These are phyloP conservation scores for Ophiostoma himal-ulmi DNA, from an alignment of 2,329 filamentous ascomycete genomes.

Conservation along the genomic window DNA sequence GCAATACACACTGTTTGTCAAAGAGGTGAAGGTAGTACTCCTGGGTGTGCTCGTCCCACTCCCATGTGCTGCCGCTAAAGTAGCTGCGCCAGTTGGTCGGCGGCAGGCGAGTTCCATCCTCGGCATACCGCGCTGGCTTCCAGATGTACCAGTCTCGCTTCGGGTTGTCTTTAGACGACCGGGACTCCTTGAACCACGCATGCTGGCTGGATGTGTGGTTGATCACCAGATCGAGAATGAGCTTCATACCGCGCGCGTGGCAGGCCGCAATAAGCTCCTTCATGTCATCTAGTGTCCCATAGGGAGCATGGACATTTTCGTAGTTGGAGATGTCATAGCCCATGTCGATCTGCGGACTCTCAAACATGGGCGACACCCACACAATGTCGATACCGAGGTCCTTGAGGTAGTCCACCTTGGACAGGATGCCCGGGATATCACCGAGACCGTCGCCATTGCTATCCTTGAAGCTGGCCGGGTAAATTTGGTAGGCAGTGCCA, in stretches of 20 bases:
- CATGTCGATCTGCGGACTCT: constrained; percentile 51
- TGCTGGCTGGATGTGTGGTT: constrained; percentile 72
- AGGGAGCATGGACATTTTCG: constrained; percentile 45
- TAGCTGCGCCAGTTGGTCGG: constrained; percentile 70
- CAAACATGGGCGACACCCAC: constrained; percentile 50
- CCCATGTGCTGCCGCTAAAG: constrained; percentile 59
- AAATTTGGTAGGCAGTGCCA: constrained; percentile 35
- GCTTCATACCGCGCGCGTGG: constrained; percentile 53
- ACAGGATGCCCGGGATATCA: constrained; percentile 59
- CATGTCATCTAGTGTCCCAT: constrained; percentile 61
- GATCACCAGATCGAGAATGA: constrained; percentile 65
- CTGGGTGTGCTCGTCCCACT: constrained; percentile 63
- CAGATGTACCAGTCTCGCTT: constrained; percentile 54
- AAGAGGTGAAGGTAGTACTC: constrained; percentile 78
- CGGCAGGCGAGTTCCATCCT: constrained; percentile 56
- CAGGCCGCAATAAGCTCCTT: constrained; percentile 54
- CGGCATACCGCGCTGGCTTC: constrained; percentile 39
- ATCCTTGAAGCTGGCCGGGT: constrained; percentile 54
- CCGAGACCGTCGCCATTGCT: constrained; percentile 58
- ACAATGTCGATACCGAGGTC: constrained; percentile 57
- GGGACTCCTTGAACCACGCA: constrained; percentile 63
- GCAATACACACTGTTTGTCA: constrained; percentile 37
- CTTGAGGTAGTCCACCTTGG: constrained; percentile 58
- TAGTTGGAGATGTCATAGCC: constrained; percentile 65
- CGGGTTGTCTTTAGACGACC: constrained; percentile 53